Conservation (phyloP, 1,284 basidiomycete species). For the Caloboletus inedulis region DNA sequence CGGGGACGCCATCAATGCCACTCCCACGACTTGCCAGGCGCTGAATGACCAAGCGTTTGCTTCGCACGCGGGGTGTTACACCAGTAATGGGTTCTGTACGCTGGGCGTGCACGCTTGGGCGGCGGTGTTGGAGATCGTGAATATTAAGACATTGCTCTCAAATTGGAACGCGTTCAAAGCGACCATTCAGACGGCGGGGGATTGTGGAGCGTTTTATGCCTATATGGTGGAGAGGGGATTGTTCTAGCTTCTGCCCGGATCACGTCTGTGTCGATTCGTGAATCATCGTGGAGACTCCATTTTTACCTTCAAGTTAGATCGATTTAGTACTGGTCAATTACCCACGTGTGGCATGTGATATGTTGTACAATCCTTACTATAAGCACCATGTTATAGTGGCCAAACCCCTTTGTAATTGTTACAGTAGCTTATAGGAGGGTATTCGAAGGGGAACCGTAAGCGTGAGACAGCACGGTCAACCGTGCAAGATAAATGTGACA, state of each 20-base stretch:
- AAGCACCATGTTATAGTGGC: not conserved
- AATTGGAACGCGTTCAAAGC: conserved; percentile 24
- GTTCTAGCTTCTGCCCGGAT: conserved; percentile 2
- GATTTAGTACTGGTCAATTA: too few species aligned
- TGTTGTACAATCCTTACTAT: too few species aligned
- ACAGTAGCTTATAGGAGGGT: not conserved
- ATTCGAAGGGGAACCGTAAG: not conserved
- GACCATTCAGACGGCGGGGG: conserved; percentile 5
- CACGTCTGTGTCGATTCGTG: not conserved
- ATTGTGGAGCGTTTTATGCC: conserved; percentile 15
- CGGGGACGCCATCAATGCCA: conserved; percentile 31
- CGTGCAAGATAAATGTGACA: not conserved
- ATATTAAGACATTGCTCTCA: conserved; percentile 21
- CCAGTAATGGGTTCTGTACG: conserved; percentile 39
- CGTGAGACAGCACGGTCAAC: not conserved
- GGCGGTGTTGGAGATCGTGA: conserved; percentile 39
- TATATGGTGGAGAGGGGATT: conserved; percentile 16
- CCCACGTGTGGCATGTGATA: too few species aligned
- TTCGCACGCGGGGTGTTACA: conserved; percentile 42
- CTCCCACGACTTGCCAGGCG: conserved; percentile 32
- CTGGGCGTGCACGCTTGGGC: conserved; percentile 36
- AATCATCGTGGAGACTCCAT: too few species aligned
- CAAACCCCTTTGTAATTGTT: not conserved
- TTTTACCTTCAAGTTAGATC: too few species aligned
- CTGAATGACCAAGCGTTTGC: conserved; percentile 39